These are phyloP conservation scores for Aurantiochytrium sp. DNA, from an alignment of 108 stramenopile species.

Conservation along the genomic window DNA sequence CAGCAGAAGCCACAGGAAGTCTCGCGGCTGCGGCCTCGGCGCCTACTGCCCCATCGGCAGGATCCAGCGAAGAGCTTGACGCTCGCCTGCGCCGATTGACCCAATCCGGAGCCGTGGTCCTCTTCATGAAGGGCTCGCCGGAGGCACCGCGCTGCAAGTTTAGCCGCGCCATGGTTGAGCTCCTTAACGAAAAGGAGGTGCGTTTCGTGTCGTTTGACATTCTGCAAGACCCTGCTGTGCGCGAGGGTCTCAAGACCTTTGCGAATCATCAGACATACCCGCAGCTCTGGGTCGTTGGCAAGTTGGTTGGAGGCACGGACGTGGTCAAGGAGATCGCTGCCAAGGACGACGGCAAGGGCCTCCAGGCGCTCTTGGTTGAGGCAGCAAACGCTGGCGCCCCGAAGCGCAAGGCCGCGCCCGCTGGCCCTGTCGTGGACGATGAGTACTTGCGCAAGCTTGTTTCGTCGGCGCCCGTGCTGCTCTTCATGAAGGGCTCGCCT, in stretches of 20 bases:
- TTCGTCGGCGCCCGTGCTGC: constrained; percentile 60
- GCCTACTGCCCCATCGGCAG: not conserved
- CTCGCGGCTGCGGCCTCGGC: constrained; percentile 21
- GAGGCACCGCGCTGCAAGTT: constrained; percentile 78
- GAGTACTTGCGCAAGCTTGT: constrained; percentile 51
- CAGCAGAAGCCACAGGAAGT: not conserved
- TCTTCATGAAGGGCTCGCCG: constrained; percentile 93
- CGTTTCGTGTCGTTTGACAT: constrained; percentile 76
- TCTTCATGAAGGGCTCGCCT: constrained; percentile 95
- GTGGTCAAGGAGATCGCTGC: constrained; percentile 83
- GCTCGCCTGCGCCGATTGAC: constrained; percentile 49
- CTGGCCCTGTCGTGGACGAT: not conserved
- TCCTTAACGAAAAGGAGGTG: constrained; percentile 57
- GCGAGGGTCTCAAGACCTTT: constrained; percentile 75
- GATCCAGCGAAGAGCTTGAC: constrained; percentile 17
- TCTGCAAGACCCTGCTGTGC: constrained; percentile 71
- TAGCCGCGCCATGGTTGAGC: constrained; percentile 74
- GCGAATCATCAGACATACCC: constrained; percentile 86
- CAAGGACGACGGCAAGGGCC: constrained; percentile 7
- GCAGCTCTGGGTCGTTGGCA: constrained; percentile 88
- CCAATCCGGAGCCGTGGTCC: constrained; percentile 61
- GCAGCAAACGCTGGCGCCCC: not conserved
- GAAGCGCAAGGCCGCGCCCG: not conserved
- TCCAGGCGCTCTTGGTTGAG: not conserved
- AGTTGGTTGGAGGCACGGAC: constrained; percentile 90